Percentiles rank a stretch among this genome's conserved stretches.
Conservation (phyloP, 805 yeast species). For the Peterozyma toletana region DNA sequence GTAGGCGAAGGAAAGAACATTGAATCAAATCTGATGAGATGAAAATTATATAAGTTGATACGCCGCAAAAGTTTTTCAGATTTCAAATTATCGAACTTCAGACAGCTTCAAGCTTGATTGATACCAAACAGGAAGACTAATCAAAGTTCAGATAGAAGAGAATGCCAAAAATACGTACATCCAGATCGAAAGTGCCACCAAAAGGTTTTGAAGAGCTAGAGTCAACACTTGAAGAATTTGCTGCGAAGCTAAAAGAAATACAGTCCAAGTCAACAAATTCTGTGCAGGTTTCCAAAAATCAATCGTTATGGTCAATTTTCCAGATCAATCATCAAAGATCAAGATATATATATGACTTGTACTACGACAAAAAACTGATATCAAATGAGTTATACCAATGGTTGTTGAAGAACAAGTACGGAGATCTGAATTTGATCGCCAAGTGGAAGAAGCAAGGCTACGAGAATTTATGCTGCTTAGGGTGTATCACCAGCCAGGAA, state of each 20-base stretch:
- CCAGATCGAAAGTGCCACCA: slow-evolving; percentile 52
- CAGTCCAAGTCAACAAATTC: slow-evolving; percentile 24
- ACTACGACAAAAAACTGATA: slow-evolving; percentile 64
- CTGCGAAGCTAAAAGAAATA: slow-evolving; percentile 47
- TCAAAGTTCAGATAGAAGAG: background rate
- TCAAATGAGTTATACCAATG: slow-evolving; percentile 65
- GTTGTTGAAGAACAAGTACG: slow-evolving; percentile 59
- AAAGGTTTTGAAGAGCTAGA: slow-evolving; percentile 65
- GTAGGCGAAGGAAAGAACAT: too few species aligned
- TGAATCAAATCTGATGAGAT: too few species aligned
- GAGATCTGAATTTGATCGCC: slow-evolving; percentile 67
- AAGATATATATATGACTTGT: slow-evolving; percentile 66
- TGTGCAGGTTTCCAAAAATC: slow-evolving; percentile 34
- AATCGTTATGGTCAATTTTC: slow-evolving; percentile 62
- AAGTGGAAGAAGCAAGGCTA: slow-evolving; percentile 62
- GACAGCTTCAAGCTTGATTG: too few species aligned
- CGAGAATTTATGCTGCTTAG: slow-evolving; percentile 77
- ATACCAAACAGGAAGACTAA: too few species aligned
- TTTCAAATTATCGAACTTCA: too few species aligned
- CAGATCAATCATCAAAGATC: slow-evolving; percentile 70
- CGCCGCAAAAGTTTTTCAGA: too few species aligned
- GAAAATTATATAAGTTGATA: too few species aligned
- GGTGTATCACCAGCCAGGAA: slow-evolving; percentile 62
- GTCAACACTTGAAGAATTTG: slow-evolving; percentile 57
- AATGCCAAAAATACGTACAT: slow-evolving; percentile 41